Conservation (phyloP, 179 eudicot genomes). For the Camellia oleifera region DNA sequence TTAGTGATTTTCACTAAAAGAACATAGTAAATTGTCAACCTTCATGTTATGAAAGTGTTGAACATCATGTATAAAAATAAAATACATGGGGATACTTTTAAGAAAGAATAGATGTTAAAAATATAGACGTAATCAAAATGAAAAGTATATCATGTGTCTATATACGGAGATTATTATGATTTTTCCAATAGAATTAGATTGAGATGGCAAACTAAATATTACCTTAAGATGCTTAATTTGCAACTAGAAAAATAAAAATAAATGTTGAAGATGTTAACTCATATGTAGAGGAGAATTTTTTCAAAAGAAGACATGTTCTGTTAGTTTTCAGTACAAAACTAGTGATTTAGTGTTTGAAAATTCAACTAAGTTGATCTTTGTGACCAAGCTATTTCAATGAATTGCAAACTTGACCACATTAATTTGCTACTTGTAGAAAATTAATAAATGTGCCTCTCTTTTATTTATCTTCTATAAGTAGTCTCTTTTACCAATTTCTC, state of each 20-base stretch:
- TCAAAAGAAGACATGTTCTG: not conserved
- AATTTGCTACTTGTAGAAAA: not conserved
- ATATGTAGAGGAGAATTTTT: not conserved
- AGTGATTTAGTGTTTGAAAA: constrained; percentile 1
- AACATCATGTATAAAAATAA: not conserved
- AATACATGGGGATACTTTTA: not conserved
- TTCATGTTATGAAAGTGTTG: not conserved
- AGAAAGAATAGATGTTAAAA: not conserved
- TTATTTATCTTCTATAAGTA: not conserved
- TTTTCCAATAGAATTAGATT: not conserved
- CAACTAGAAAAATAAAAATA: not conserved
- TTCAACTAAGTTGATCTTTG: not conserved
- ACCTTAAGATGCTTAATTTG: not conserved
- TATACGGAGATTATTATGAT: not conserved
- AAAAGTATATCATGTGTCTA: not conserved
- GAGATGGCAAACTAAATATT: not conserved
- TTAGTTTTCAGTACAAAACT: not conserved
- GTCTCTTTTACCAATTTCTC: not conserved
- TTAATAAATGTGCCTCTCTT: not conserved
- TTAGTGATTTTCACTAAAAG: constrained; percentile 24
- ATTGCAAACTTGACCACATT: not conserved
- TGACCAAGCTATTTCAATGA: not conserved
- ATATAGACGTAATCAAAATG: not conserved
- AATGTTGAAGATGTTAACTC: not conserved
- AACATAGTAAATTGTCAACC: not conserved